Base-by-base conservation (phyloP, 352 stramenopile genomes). In the Phytophthora colocasiae region DNA sequence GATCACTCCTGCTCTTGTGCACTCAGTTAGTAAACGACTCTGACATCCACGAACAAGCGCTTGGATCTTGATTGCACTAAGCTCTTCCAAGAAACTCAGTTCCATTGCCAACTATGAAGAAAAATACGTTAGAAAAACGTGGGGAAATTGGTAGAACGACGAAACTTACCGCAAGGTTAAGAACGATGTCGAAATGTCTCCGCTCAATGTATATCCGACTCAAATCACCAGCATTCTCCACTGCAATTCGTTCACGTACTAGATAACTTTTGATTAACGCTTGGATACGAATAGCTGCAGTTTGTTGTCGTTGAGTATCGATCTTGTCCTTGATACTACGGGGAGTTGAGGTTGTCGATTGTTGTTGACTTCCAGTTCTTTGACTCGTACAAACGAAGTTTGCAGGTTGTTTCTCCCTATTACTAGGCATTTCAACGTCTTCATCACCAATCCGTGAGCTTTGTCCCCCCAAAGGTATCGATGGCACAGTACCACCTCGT, bases 171-270 rank as follows among this genome's bases (percentile, higher is more conserved):
- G 81, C 75, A 39, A 71, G 66, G 0, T 75, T 51, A 7, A 91
- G 53, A 8, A 77, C 64, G 27, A 90, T 29, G 5, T 71, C 58
- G 24, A 80, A 66, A 54, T 94, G 86, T 10, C 82, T 74, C 4
- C 69, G 75, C 45, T 90, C 80, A 44, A 93, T 84, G 57, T 91
- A 92, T 39, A 58, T 66, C 6, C 82, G 73, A 38, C 77, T 91
- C n/a, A 94, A 51, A 10, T 68, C 60, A 9, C 64, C 46, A 9
- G 83, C 85, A 14, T 70, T 50, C 7, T 66, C 22, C n/a, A 66
- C 22, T 19, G 62, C 54, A 41, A 78, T 60, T 15, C 52, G 43
- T 11, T 56, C 29, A 40, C 81, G 77, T n/a, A 68, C 49, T 1
- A 44, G 12, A 24, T 71, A 65, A 3, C 72, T 63, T 38, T 72